Base-by-base conservation (phyloP, 2,329 filamentous ascomycete species). In the Periconia sp. region DNA sequence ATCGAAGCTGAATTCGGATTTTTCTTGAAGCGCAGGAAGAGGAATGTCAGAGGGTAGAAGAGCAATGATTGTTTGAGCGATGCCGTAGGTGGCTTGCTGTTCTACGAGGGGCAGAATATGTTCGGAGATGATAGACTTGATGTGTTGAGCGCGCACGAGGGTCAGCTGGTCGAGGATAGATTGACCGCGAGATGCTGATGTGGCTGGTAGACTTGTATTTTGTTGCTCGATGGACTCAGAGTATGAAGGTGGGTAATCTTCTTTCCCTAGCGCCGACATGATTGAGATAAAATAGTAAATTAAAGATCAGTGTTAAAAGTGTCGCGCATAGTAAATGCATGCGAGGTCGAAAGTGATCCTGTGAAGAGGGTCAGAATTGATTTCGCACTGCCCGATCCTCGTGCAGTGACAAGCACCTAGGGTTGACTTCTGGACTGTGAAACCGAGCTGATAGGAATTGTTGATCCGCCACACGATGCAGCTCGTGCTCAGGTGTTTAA, bases 41-140 rank as follows among this genome's bases (percentile, higher is more conserved):
- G 62, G 57, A 8, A 71, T 65, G 45, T 74, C 71, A 3, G 73
- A 74, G 8, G 74, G 74, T 1, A 78, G 56, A 11, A 78, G 61
- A 22, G 75, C 64, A 43, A 77, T 69, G 10, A 66, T 73, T 11
- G 72, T 73, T 46, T 70, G 70, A 12, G 71, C 69, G 26, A 76
- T 68, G 19, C 73, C 74, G 22, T 69, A 68, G 9, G 64, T 54
- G 26, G 69, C 69, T 48, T 72, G 70, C 10, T 64, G 46, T 40
- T 67, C 54, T 34, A 78, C 57, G 13, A 73, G 54, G 1, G 75
- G 74, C 21, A 72, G 66, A 43, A 78, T 68, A 46, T 72, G 61
- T 2, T 50, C 61, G 21, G 64, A 55, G 21, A 77, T 65, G 12
- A 75, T 58, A 22, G 65, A 49, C 17, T 63, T 54, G 38, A 78